Evolutionary conservation across 2,329 filamentous ascomycete species (phyloP).

Genomic region (Xylaria sp.): DNA sequence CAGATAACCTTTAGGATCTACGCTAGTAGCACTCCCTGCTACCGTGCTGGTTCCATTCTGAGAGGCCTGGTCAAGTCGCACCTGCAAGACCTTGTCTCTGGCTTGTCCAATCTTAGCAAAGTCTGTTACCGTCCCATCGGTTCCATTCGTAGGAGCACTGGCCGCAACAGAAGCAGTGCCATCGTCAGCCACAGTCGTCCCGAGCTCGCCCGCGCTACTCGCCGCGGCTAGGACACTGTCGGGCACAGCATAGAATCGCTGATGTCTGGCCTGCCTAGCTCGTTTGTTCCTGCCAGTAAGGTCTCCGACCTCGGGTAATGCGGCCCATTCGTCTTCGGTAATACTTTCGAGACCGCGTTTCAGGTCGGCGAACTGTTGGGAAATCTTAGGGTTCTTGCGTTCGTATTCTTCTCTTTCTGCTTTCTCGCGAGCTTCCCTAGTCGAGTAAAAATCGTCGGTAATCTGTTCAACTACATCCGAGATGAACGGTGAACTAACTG

Average conservation of each 20-base stretch:
- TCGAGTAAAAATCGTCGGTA: conserved; percentile 75
- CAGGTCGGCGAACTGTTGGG: conserved; percentile 95
- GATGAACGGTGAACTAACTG: conserved; percentile 74
- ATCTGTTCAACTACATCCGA: conserved; percentile 75
- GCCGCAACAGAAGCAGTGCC: conserved; percentile 61
- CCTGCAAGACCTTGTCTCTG: conserved; percentile 93
- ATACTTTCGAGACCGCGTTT: conserved; percentile 90
- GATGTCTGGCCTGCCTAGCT: conserved; percentile 81
- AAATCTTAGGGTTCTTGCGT: conserved; percentile 96
- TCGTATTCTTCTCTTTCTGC: conserved; percentile 95
- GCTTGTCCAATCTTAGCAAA: conserved; percentile 98
- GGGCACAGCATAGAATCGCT: conserved; percentile 94
- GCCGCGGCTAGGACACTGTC: conserved; percentile 94
- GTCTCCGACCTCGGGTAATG: conserved; percentile 93
- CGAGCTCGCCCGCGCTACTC: conserved; percentile 81
- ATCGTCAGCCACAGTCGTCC: conserved; percentile 89
- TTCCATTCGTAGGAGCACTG: conserved; percentile 50
- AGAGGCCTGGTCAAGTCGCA: conserved; percentile 90
- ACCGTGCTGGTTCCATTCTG: conserved; percentile 74
- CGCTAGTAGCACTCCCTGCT: conserved; percentile 84
- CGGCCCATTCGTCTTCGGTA: conserved; percentile 96
- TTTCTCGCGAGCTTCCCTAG: conserved; percentile 92
- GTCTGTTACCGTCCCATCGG: conserved; percentile 95
- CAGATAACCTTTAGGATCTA: conserved; percentile 95
- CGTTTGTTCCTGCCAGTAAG: conserved; percentile 93